A percentile compares a stretch with the other conserved stretches of the same genome.
Conservation (phyloP, 2,329 filamentous ascomycete genomes). For the Aspergillus bombycis region DNA sequence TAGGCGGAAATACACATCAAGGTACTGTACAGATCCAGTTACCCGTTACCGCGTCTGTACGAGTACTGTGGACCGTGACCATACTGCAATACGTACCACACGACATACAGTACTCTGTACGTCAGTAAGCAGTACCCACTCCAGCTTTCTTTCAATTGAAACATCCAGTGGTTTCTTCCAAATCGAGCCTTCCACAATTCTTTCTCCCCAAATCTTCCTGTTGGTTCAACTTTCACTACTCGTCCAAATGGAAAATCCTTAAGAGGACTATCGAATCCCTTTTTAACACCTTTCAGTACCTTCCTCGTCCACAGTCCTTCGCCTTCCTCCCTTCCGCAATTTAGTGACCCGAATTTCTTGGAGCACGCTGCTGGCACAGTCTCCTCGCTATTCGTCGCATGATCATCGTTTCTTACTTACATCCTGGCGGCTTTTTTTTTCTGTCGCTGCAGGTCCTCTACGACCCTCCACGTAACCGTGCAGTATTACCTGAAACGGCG, state of each 20-base stretch:
- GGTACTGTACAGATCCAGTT: neutral
- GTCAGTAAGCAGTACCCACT: constrained; percentile 24
- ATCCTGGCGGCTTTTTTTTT: constrained; percentile 25
- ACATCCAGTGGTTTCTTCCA: constrained; percentile 30
- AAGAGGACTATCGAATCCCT: constrained; percentile 5
- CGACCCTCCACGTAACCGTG: constrained; percentile 41
- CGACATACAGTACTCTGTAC: constrained; percentile 11
- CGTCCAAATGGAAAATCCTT: constrained; percentile 9
- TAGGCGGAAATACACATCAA: neutral
- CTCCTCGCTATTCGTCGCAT: constrained; percentile 24
- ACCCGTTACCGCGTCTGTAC: constrained; percentile 10
- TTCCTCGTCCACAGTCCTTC: neutral
- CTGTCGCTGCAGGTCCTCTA: constrained; percentile 28
- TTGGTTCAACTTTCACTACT: constrained; percentile 5
- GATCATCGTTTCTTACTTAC: constrained; percentile 32
- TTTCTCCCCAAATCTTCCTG: constrained; percentile 15
- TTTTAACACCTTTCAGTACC: constrained; percentile 3
- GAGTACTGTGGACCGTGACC: constrained; percentile 11
- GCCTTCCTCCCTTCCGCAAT: constrained; percentile 14
- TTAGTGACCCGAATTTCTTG: constrained; percentile 10
- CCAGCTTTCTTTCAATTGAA: constrained; percentile 29
- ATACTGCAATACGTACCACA: constrained; percentile 17
- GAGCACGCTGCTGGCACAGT: constrained; percentile 17
- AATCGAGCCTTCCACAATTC: constrained; percentile 30
- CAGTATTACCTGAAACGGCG: constrained; percentile 33